Evolutionary conservation across 306 rosid genomes (phyloP).

Genomic region (Glycine soja): DNA sequence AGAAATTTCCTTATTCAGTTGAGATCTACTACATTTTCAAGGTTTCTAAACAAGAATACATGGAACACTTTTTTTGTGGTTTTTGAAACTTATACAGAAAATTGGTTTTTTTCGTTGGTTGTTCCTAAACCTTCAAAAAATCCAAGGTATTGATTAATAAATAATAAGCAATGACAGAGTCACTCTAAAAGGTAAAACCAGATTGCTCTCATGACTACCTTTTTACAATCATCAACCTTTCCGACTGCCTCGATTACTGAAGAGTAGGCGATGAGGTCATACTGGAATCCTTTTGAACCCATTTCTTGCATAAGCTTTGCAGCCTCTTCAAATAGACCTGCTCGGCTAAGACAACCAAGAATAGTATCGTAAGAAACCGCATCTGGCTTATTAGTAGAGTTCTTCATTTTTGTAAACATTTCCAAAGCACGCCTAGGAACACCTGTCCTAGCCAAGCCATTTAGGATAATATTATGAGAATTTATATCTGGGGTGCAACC

Average conservation of each 20-base stretch:
- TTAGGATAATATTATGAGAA: slow-evolving; percentile 81
- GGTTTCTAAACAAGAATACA: background rate
- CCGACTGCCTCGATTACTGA: slow-evolving; percentile 97
- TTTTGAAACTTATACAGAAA: background rate
- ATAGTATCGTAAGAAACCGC: slow-evolving; percentile 84
- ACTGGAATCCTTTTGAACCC: slow-evolving; percentile 73
- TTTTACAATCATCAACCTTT: slow-evolving; percentile 66
- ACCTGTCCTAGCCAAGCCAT: slow-evolving; percentile 79
- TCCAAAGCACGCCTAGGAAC: slow-evolving; percentile 80
- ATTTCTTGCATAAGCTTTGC: slow-evolving; percentile 92
- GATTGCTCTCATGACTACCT: slow-evolving; percentile 41
- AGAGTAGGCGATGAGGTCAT: slow-evolving; percentile 83
- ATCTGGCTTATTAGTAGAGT: slow-evolving; percentile 70
- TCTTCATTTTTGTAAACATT: slow-evolving; percentile 76
- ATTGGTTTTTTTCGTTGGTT: background rate
- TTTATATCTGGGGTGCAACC: slow-evolving; percentile 79
- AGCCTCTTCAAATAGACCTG: slow-evolving; percentile 92
- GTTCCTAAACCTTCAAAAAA: slow-evolving; percentile 12
- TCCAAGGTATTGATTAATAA: background rate
- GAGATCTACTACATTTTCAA: background rate
- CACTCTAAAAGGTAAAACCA: slow-evolving; percentile 20
- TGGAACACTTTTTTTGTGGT: background rate
- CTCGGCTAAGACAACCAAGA: slow-evolving; percentile 87
- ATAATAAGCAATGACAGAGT: slow-evolving; percentile 9
- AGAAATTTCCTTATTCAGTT: no score